Conservation (phyloP, 257 asterid species). For the Ajuga chamaepitys region DNA sequence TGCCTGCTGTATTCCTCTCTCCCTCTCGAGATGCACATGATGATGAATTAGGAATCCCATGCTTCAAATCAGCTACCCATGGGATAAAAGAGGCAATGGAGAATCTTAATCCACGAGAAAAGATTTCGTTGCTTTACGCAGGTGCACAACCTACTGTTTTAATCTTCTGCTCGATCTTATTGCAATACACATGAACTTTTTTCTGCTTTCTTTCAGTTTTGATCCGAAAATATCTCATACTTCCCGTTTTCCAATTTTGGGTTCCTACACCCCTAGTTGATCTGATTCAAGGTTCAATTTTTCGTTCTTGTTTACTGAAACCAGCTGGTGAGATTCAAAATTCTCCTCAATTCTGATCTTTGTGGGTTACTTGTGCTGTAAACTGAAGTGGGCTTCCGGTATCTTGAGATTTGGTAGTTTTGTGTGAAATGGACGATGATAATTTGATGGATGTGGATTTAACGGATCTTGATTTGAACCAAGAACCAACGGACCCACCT, state of each 20-base stretch:
- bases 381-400: conserved; percentile 18
- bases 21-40: conserved; percentile 1
- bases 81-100: background rate
- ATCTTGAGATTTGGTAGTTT: conserved; percentile 12
- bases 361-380: background rate
- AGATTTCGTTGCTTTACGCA: conserved; percentile 1
- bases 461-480: conserved; percentile 79
- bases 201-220: background rate
- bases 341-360: conserved; percentile 10
- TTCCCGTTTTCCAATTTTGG: background rate
- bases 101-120: background rate
- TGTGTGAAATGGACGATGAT: conserved; percentile 43
- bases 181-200: conserved; percentile 7
- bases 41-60: conserved; percentile 17
- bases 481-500: conserved; percentile 45
- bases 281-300: conserved; percentile 15
- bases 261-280: conserved; percentile 14
- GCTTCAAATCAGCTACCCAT: conserved; percentile 16
- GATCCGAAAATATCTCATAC: conserved; percentile 11
- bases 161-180: background rate
- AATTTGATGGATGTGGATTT: conserved; percentile 43
- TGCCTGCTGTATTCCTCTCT: conserved; percentile 8
- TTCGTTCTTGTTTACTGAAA: background rate
- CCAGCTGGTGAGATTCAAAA: conserved; percentile 2
- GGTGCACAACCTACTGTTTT: conserved; percentile 14